Evolutionary conservation across 108 stramenopile species (phyloP), one percentile per base, ranked within the genome.

Genomic region (Bacterosira constricta): DNA sequence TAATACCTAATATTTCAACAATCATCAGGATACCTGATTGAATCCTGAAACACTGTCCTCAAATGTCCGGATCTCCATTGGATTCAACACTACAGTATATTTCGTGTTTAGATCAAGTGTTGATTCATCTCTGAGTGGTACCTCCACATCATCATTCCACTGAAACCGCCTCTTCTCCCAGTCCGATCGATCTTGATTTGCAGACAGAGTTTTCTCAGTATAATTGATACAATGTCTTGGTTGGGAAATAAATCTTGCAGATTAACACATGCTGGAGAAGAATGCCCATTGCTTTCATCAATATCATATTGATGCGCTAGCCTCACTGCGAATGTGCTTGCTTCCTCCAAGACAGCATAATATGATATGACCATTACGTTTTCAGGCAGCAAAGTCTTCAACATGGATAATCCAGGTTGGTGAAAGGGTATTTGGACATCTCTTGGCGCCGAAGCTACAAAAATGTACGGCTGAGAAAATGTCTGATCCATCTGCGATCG

Each of bases 301-400:
- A 49, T 20, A 8, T 76, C 93, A 61, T 89, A 97, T 68, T 95
- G 92, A 85, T 98, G 96, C 7, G 84, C 94, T n/a, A 97, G 58
- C n/a, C 96, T 93, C 20, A 92, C 36, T 47, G 95, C 52, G 49
- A 77, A 87, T n/a, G 31, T 51, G 34, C 18, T 61, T 18, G 47
- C 59, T 34, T 37, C 35, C 12, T 36, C 77, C 39, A 54, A 27
- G n/a, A n/a, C n/a, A 72, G 73, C 10, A 46, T 32, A 46, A 37
- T 86, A 86, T 9, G 93, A 91, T 10, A 92, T 69, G 29, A 94
- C 46, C 83, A 88, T 82, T 7, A 96, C 73, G 55, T 92, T 88
- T 1, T 63, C 29, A 2, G 94, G 92, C 18, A 95, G 73, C 8
- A 66, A 30, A 5, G 73, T 36, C 21, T 57, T 61, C 3, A 79